Base-by-base conservation (phyloP, 768 basidiomycete genomes). In the Gautieria morchelliformis region DNA sequence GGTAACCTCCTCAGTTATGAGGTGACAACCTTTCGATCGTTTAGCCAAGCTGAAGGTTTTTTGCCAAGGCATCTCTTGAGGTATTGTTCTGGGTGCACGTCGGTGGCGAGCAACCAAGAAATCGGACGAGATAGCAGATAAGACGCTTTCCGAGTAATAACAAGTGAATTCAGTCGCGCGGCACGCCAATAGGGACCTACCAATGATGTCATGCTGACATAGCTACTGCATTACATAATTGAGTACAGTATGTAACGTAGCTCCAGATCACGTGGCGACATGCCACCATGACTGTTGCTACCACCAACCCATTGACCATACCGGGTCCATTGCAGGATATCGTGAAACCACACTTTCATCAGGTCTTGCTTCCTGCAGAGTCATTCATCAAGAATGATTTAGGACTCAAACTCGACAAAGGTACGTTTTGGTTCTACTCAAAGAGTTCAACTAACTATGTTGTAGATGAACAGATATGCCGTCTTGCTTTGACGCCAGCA, bases 381-480 rank as follows among this genome's bases (percentile, higher is more conserved):
- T 65, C 74, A 4, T 89, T 81, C 66, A 78, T 93, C 64, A 96
- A 97, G 70, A 76, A 76, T 30, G 87, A 93, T 48, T 78, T 92
- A 14, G 83, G 84, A 37, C 71, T 94, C 63, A 94, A 93, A 70
- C 83, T 97, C 35, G 93, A 96, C 72, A 90, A 93, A 79, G 93
- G 93, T 87, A 58, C 56, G 72, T 69, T 40, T 27, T n/a, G 39
- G n/a, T 45, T 7, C 48, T 45, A 19, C 37, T n/a, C 20, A 5
- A 17, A 10, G n/a, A 7, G 46, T 20, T 35, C 55, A 53, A 53
- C 53, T 59, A 44, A 61, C 50, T 42, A 15, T 39, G 30, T 44
- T 42, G 1, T 63, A 95, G 96, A 98, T 71, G 85, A 89, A 61
- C 93, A 98, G 71, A 96, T 98, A 64, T 99, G 96, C 71, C 80